Evolutionary conservation across 2,329 filamentous ascomycete species (phyloP).

Genomic region (Hypoxylon sp.): DNA sequence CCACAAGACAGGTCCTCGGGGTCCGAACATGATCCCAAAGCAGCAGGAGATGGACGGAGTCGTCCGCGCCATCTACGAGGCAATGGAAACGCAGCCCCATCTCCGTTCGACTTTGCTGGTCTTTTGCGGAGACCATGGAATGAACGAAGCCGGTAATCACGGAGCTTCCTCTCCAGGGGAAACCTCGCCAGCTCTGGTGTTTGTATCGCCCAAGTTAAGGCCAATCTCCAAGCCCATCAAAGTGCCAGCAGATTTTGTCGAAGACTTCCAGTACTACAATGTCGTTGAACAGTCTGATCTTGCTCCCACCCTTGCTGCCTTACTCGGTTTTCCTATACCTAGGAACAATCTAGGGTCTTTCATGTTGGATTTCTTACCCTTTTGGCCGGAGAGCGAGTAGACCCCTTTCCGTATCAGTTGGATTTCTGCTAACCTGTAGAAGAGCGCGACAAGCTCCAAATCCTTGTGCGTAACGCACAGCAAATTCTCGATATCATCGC

Average conservation of each 20-base stretch:
- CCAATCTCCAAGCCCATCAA: conserved; percentile 54
- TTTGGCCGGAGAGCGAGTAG: conserved; percentile 73
- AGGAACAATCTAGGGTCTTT: conserved; percentile 90
- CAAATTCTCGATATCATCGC: conserved; percentile 82
- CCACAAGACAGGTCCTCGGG: conserved; percentile 89
- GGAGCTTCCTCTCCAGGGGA: conserved; percentile 93
- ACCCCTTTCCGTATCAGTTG: conserved; percentile 23
- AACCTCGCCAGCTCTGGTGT: conserved; percentile 90
- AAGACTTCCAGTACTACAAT: conserved; percentile 84
- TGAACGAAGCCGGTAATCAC: conserved; percentile 98
- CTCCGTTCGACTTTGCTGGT: conserved; percentile 82
- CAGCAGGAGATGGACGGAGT: conserved; percentile 93
- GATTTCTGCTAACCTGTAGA: conserved; percentile 4
- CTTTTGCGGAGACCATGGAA: conserved; percentile 94
- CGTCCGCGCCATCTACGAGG: conserved; percentile 76
- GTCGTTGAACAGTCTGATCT: conserved; percentile 94
- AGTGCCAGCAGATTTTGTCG: conserved; percentile 65
- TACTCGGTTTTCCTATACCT: conserved; percentile 87
- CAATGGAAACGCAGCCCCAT: conserved; percentile 74
- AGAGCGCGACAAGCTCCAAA: conserved; percentile 58
- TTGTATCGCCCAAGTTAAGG: conserved; percentile 84
- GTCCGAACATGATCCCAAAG: conserved; percentile 90
- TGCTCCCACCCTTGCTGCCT: conserved; percentile 83
- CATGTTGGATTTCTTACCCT: conserved; percentile 77
- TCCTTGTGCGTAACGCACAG: conserved; percentile 78